Base-by-base conservation (phyloP, 192 early-diverging fungal genomes). In the Funneliformis mosseae region DNA sequence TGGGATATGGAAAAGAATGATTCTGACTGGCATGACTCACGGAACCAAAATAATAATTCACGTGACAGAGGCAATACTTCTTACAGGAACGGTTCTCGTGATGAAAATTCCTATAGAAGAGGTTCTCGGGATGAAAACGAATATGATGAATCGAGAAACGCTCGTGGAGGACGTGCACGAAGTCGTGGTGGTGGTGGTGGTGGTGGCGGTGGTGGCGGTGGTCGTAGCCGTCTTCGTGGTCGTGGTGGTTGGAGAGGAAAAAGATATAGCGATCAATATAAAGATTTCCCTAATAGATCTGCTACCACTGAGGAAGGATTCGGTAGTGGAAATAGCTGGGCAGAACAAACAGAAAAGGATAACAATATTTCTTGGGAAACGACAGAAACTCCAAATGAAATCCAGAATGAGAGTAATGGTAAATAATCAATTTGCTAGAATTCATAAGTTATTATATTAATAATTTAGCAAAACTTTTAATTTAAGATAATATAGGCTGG, bases 1-100 rank as follows among this genome's bases (percentile, higher is more conserved):
- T 79, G 78, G 78, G 78, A 79, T 43, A 27, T 59, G 33, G 78
- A 71, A 69, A 79, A 79, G 41, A 16, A 46, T 21, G 78, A 79
- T 59, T 8, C 67, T 16, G 48, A 25, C 8, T 71, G 67, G 67
- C 55, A 83, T 62, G n/a, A 81, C 42, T 9, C 45, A 55, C 33
- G 81, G 9, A 66, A 27, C 28, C 72, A 45, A 55, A 39, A 48
- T 11, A 74, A 74, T 33, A 21, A 50, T 74, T 33, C 43, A 10
- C 78, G 62, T 72, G 71, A 8, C 48, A 59, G 14, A 28, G 25
- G 21, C 39, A 33, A 63, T 33, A n/a, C n/a, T 76, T 60, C 48
- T 38, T 60, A 55, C 12, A 38, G 27, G 42, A 67, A 69, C 8
- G 25, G 63, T 21, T 68, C 63, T 41, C 55, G 41, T 23, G 59